phyloP scores from a whole-genome alignment of 768 basidiomycete genomes.

The Boletus subcaerulescens region DNA sequence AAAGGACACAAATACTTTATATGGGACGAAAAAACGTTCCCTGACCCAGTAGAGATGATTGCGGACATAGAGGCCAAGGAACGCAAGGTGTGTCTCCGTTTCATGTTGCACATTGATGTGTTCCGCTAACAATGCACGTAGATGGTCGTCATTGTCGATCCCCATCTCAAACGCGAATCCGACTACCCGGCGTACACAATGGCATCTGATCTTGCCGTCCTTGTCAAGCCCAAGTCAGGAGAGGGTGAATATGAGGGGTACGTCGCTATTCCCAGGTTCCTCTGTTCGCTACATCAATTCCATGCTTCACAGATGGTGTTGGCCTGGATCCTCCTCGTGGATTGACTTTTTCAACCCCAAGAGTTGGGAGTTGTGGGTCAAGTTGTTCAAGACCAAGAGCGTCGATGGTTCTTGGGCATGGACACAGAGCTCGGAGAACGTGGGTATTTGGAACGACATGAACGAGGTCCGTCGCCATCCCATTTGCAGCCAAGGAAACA shows the following conservation, averaged over 20 bases:
- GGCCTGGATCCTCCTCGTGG: slow-evolving; percentile 96
- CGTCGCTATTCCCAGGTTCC: not conserved
- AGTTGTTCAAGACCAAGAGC: slow-evolving; percentile 66
- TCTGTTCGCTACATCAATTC: not conserved
- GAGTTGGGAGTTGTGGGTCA: slow-evolving; percentile 89
- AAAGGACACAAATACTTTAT: slow-evolving; percentile 96
- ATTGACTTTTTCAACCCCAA: slow-evolving; percentile 94
- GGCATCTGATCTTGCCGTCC: slow-evolving; percentile 76
- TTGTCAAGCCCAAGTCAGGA: slow-evolving; percentile 80
- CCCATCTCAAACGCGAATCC: slow-evolving; percentile 84
- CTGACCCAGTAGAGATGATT: slow-evolving; percentile 91
- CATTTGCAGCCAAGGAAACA: not conserved
- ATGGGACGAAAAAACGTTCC: slow-evolving; percentile 91
- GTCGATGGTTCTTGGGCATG: slow-evolving; percentile 64
- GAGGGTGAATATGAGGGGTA: slow-evolving; percentile 84
- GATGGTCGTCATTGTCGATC: slow-evolving; percentile 99
- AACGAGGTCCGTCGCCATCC: slow-evolving; percentile 71
- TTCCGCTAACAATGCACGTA: slow-evolving; percentile 29
- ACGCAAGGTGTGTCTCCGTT: slow-evolving; percentile 62
- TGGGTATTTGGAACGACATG: slow-evolving; percentile 99
- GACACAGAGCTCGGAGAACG: slow-evolving; percentile 74
- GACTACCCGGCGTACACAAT: slow-evolving; percentile 82
- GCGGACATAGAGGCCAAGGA: slow-evolving; percentile 81
- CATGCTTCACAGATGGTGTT: slow-evolving; percentile 67
- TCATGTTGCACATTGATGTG: not conserved